Conservation (phyloP, 352 stramenopile genomes). For the Phytopythium oedochilum region DNA sequence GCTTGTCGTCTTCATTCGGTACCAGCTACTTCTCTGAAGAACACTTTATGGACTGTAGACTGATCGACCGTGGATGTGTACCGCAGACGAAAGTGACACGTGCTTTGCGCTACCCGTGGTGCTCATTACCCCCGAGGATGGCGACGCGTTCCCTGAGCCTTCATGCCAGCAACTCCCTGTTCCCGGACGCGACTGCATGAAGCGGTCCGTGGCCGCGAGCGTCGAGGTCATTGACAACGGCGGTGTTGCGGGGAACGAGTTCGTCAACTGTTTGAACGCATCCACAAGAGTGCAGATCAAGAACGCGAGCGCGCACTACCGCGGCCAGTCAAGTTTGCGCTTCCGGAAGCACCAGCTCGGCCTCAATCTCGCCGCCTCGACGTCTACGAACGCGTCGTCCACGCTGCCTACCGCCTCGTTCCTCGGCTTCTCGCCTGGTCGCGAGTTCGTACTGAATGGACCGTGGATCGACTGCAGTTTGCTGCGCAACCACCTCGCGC, state of each 20-base stretch:
- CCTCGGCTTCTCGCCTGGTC: slow-evolving; percentile 32
- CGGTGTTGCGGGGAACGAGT: slow-evolving; percentile 2
- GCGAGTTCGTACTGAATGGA: slow-evolving; percentile 46
- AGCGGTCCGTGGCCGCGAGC: slow-evolving; percentile 20
- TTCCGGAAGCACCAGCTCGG: slow-evolving; percentile 52
- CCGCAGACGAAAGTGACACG: slow-evolving; percentile 8
- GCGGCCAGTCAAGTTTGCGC: slow-evolving; percentile 47
- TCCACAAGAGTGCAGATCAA: slow-evolving; percentile 10
- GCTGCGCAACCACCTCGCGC: slow-evolving; percentile 52
- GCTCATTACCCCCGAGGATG: slow-evolving; percentile 13
- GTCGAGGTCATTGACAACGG: slow-evolving; percentile 39
- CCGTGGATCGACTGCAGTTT: slow-evolving; percentile 45
- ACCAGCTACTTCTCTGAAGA: neutral
- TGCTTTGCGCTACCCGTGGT: slow-evolving; percentile 53
- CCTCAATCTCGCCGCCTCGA: slow-evolving; percentile 20
- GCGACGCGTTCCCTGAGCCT: slow-evolving; percentile 12
- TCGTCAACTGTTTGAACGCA: slow-evolving; percentile 34
- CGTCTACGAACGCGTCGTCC: slow-evolving; percentile 10
- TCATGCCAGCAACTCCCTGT: slow-evolving; percentile 40
- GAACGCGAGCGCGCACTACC: slow-evolving; percentile 40
- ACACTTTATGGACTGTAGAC: neutral
- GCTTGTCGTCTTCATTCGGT: neutral
- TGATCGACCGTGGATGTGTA: too few relatives aligned
- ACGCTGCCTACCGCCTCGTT: slow-evolving; percentile 17
- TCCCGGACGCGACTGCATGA: slow-evolving; percentile 46